Evolutionary conservation across 495 filamentous ascomycete species (phyloP), one percentile per base, ranked within the genome.

Genomic region (Aspergillus baeticus): DNA sequence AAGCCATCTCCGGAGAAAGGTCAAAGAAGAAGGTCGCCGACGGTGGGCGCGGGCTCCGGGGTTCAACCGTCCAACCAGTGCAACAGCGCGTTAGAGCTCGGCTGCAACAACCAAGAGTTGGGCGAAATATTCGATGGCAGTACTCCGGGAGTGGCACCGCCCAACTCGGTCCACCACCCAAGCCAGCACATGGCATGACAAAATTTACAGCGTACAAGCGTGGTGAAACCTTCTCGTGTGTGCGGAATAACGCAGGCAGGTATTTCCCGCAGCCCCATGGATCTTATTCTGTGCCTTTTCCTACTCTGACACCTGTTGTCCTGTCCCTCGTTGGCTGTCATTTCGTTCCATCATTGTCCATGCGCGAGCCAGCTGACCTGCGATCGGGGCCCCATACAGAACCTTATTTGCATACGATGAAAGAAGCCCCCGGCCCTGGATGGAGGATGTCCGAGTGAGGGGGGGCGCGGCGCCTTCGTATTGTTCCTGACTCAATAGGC

Each of bases 321-420:
- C 26, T 29, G 26, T 29, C 8, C 26, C 26, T 29, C 4, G 3
- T 29, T 29, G 26, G n/a, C n/a, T n/a, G n/a, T n/a, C n/a, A n/a
- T n/a, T n/a, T n/a, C n/a, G n/a, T n/a, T n/a, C n/a, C n/a, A n/a
- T 29, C 26, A 6, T 20, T 10, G 45, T 34, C 36, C 43, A 55
- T 48, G 43, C 36, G 53, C 53, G 8, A 56, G 52, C 57, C 61
- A 63, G 51, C 57, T 63, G 61, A 63, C 61, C 60, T 59, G 61
- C 61, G 56, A 63, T 63, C 61, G 54, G 53, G 51, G 46, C 49
- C 47, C 50, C 50, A 21, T 39, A 41, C 35, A 33, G 50, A 57
- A 57, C 43, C 50, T 52, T 52, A 58, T 46, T 46, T 48, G 38
- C 14, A 36, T 29, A 17, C 29, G n/a, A 34, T 1, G 26, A 21